Conservation (phyloP, 1,284 basidiomycete species). For the Schizopora paradoxa region DNA sequence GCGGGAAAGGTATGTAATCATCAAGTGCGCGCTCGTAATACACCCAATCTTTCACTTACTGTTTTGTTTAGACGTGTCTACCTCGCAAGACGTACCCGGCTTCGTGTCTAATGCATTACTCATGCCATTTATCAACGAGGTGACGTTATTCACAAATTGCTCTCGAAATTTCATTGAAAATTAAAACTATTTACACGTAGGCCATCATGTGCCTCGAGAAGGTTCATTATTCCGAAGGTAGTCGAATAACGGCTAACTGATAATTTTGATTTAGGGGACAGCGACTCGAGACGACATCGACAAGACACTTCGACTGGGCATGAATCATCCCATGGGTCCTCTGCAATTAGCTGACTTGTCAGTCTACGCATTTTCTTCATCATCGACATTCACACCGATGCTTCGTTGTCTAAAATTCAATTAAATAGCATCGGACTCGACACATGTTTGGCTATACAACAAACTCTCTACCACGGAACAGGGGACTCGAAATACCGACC, state of each 20-base stretch:
- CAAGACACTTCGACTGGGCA: conserved; percentile 87
- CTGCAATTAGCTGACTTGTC: conserved; percentile 86
- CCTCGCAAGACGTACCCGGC: conserved; percentile 86
- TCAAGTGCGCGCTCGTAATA: no score
- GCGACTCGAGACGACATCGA: conserved; percentile 95
- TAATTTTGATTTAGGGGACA: conserved; percentile 51
- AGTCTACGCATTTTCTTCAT: conserved; percentile 27
- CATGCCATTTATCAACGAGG: conserved; percentile 92
- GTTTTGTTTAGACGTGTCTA: conserved; percentile 66
- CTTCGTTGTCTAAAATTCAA: conserved; percentile 7
- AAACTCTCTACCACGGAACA: conserved; percentile 84
- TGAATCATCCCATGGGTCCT: conserved; percentile 96
- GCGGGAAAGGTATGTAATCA: conserved; percentile 70
- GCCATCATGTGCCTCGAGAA: conserved; percentile 91
- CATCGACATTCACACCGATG: conserved; percentile 9
- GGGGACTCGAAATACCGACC: conserved; percentile 98
- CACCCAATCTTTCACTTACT: neutral
- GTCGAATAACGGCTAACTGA: neutral
- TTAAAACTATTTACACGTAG: conserved; percentile 38
- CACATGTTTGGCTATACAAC: conserved; percentile 86
- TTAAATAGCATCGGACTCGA: conserved; percentile 81
- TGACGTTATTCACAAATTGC: conserved; percentile 28
- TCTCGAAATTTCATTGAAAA: neutral
- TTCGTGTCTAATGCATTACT: conserved; percentile 85
- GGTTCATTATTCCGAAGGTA: conserved; percentile 40